These are phyloP conservation scores for Tricholoma matsutake DNA, from an alignment of 768 basidiomycete genomes.

Conservation along the genomic window DNA sequence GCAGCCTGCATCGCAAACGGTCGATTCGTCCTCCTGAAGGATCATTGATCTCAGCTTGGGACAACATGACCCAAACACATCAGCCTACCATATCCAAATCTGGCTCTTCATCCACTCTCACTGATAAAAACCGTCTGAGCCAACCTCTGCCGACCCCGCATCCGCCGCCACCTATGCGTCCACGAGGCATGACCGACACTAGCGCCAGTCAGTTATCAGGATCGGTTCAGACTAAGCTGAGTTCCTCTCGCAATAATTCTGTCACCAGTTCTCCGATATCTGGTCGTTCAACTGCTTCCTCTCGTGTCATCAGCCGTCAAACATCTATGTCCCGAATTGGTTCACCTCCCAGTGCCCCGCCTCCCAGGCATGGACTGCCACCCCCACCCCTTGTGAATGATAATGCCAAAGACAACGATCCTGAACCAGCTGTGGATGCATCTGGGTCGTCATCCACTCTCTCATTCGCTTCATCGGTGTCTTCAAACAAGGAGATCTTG, in stretches of 20 bases:
- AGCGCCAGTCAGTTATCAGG: constrained; percentile 28
- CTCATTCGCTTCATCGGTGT: constrained; percentile 42
- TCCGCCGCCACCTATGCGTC: constrained; percentile 40
- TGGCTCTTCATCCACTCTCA: constrained; percentile 30
- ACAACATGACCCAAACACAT: constrained; percentile 16
- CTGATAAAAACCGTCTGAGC: constrained; percentile 30
- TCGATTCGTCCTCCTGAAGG: constrained; percentile 18
- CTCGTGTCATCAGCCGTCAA: constrained; percentile 40
- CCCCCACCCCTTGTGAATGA: constrained; percentile 33
- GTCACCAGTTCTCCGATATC: constrained; percentile 12
- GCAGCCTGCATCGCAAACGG: constrained; percentile 25
- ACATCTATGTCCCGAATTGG: constrained; percentile 40
- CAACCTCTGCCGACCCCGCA: constrained; percentile 28
- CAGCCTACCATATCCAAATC: constrained; percentile 22
- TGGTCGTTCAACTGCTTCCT: constrained; percentile 19
- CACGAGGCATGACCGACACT: constrained; percentile 49
- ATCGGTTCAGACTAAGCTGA: constrained; percentile 23
- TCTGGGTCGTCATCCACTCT: constrained; percentile 36
- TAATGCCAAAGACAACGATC: constrained; percentile 13
- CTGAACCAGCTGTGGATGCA: constrained; percentile 12
- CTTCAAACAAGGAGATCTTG: constrained; percentile 26
- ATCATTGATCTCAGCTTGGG: constrained; percentile 22
- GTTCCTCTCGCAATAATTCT: constrained; percentile 6
- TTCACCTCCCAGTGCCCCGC: constrained; percentile 41
- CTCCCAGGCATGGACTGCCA: constrained; percentile 47